phyloP scores from a whole-genome alignment of 495 filamentous ascomycete species.

The Penicillium angulare region DNA sequence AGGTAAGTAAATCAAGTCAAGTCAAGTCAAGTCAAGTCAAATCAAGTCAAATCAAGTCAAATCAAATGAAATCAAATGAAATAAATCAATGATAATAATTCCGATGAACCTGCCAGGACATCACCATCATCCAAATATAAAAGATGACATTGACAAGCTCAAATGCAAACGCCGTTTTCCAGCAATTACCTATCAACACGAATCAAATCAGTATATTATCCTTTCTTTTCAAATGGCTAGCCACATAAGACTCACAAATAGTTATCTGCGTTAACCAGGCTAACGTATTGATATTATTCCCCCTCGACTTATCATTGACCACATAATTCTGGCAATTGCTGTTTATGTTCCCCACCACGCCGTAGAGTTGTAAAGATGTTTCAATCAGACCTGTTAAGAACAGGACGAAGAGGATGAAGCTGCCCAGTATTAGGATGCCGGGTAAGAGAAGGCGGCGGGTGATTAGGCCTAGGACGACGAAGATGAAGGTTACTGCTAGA shows the following conservation, averaged over 20 bases:
- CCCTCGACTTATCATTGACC: conserved; percentile 50
- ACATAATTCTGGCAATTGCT: conserved; percentile 78
- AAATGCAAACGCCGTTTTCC: conserved; percentile 61
- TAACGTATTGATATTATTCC: conserved; percentile 68
- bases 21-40: neutral
- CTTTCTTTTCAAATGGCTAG: too few relatives aligned
- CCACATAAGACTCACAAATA: conserved; percentile 63
- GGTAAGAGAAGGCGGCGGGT: conserved; percentile 79
- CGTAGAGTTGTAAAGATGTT: conserved; percentile 85
- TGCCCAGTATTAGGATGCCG: conserved; percentile 81
- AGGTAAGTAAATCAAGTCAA: too few relatives aligned
- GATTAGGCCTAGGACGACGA: conserved; percentile 69
- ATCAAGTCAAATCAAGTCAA: neutral
- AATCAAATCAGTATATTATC: neutral
- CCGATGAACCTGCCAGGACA: conserved; percentile 83
- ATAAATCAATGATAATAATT: conserved; percentile 39
- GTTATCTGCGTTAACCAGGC: conserved; percentile 85
- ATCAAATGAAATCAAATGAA: neutral
- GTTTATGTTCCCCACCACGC: conserved; percentile 69
- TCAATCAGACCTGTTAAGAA: conserved; percentile 93
- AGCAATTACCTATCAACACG: conserved; percentile 45
- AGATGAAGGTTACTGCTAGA: conserved; percentile 72
- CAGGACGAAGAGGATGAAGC: conserved; percentile 91
- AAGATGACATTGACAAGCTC: conserved; percentile 80
- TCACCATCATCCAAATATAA: conserved; percentile 91